A percentile compares a stretch with the other conserved stretches of the same genome.
These are phyloP conservation scores for Hyaloperonospora arabidopsidis DNA, from an alignment of 352 stramenopile species.

Conservation along the genomic window DNA sequence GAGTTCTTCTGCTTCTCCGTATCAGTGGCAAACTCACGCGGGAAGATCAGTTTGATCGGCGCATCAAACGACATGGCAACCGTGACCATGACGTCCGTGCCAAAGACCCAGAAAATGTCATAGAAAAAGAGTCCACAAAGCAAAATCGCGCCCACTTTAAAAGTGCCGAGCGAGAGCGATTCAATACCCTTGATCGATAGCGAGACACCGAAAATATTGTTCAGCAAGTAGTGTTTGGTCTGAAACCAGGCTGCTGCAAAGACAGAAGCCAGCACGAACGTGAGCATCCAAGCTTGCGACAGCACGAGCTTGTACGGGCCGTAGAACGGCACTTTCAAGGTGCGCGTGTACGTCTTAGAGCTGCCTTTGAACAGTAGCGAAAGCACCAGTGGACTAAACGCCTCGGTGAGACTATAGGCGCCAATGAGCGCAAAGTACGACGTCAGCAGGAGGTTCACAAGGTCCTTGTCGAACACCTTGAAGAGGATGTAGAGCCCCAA, in stretches of 20 bases:
- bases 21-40: slow-evolving; percentile 77
- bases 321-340: slow-evolving; percentile 84
- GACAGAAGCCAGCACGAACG: slow-evolving; percentile 62
- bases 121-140: slow-evolving; percentile 98
- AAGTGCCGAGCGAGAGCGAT: slow-evolving; percentile 91
- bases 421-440: slow-evolving; percentile 95
- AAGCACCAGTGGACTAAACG: slow-evolving; percentile 76
- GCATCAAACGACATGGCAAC: slow-evolving; percentile 98
- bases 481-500: slow-evolving; percentile 96
- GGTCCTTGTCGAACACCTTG: slow-evolving; percentile 97
- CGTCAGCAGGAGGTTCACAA: slow-evolving; percentile 95
- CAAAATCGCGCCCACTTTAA: slow-evolving; percentile 95
- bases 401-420: slow-evolving; percentile 87
- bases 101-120: slow-evolving; percentile 99
- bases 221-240: slow-evolving; percentile 96
- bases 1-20: slow-evolving; percentile 89
- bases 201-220: slow-evolving; percentile 98
- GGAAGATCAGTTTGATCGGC: slow-evolving; percentile 99
- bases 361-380: slow-evolving; percentile 59
- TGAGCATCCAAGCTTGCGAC: slow-evolving; percentile 83
- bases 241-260: slow-evolving; percentile 91
- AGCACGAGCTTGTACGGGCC: slow-evolving; percentile 84
- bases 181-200: slow-evolving; percentile 97
- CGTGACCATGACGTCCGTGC: slow-evolving; percentile 97
- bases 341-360: slow-evolving; percentile 62